Percentiles rank a stretch among this genome's conserved stretches.
These are phyloP conservation scores for Globisporangium nunn DNA, from an alignment of 352 stramenopile species.

Conservation along the genomic window DNA sequence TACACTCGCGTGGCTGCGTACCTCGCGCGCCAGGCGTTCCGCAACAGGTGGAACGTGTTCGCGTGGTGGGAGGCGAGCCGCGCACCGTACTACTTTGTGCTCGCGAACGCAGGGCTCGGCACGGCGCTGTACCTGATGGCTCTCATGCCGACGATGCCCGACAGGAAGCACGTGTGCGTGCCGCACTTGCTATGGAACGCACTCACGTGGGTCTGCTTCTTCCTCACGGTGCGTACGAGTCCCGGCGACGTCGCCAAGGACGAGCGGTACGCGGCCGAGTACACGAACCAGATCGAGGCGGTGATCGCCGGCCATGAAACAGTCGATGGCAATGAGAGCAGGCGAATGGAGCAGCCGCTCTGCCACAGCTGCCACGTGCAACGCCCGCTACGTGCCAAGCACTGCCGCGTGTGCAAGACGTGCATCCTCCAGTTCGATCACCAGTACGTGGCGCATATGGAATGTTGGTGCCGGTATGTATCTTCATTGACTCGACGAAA, in stretches of 20 bases:
- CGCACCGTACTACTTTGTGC: conserved; percentile 60
- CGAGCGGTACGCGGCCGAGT: conserved; percentile 30
- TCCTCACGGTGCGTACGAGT: conserved; percentile 43
- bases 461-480: conserved; percentile 86
- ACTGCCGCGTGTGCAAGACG: conserved; percentile 89
- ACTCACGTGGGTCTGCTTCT: conserved; percentile 62
- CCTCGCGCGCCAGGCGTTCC: conserved; percentile 32
- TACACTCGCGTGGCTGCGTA: conserved; percentile 51
- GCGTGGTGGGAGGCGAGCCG: conserved; percentile 54
- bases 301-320: conserved; percentile 22
- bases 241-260: conserved; percentile 43
- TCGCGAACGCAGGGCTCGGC: conserved; percentile 39
- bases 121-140: conserved; percentile 38
- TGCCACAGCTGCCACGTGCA: conserved; percentile 83
- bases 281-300: conserved; percentile 50
- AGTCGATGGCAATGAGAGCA: conserved; percentile 19
- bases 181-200: conserved; percentile 54
- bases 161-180: conserved; percentile 48
- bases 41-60: conserved; percentile 53
- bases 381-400: conserved; percentile 67
- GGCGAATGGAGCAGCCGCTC: conserved; percentile 52
- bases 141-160: conserved; percentile 50
- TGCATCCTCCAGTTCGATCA: conserved; percentile 97
- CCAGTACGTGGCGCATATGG: conserved; percentile 70
- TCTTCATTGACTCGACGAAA: background rate